Evolutionary conservation across 371 early-diverging fungal genomes (phyloP), one percentile per base, ranked within the genome.

Genomic region (Mucor sp.): DNA sequence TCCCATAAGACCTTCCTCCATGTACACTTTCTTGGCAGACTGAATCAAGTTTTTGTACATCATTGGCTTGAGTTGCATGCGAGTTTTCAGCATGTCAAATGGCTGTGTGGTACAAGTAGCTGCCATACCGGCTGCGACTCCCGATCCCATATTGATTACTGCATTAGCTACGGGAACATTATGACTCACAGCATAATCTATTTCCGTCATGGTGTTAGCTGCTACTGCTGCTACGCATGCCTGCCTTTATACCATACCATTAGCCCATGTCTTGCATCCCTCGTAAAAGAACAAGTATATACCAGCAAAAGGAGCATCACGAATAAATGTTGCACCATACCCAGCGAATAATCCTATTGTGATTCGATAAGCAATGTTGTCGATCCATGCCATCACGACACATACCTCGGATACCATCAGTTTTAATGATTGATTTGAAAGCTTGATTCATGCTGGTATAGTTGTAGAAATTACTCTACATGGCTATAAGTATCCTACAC

Each of bases 231-330:
- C 41, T 41, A 41, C 41, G 41, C 41, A 41, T 17, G 5, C 17
- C 17, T 30, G 35, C 19, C 30, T 37, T 53, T 27, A 15, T 23
- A 32, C 21, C 71, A 39, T 84, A 87, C 84, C 78, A 56, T 85
- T 78, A 9, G 85, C 71, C 32, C 66, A 60, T 41, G 72, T 27
- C 60, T 94, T 94, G 59, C 77, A 80, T 5, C 88, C 79, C 76
- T 97, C 97, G 72, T 98, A 98, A 62, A 95, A 87, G n/a, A 92
- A 84, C 15, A 98, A 84, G 72, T 97, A 97, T n/a, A 97, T 86
- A 11, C 98, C 99, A 21, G 99, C 96, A 77, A 93, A 90, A 19
- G 99, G 99, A 3, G 97, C 97, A 76, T 98, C 99, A 25, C 98
- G 84, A 59, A 96, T 84, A 32, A 91, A 92, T 6, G 99, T 98